Conservation (phyloP, 768 basidiomycete species). For the Leccinellum rugosiceps region DNA sequence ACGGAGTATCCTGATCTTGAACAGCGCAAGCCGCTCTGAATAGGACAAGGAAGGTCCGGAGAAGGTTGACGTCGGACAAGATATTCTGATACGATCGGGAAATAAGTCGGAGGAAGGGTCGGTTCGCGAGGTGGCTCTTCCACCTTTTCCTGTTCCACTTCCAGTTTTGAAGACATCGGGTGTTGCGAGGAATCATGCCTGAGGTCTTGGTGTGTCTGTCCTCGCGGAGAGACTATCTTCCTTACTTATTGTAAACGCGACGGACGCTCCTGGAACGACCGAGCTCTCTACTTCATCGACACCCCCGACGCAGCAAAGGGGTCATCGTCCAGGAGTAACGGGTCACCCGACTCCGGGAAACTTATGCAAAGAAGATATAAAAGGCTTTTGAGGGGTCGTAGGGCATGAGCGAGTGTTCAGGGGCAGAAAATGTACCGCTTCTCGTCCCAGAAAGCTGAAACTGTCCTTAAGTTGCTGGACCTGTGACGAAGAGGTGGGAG, state of each 20-base stretch:
- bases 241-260: neutral
- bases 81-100: slow-evolving; percentile 53
- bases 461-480: slow-evolving; percentile 18
- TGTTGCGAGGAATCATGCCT: neutral
- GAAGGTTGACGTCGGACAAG: slow-evolving; percentile 49
- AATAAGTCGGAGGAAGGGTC: slow-evolving; percentile 31
- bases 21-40: slow-evolving; percentile 64
- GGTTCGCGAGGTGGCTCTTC: slow-evolving; percentile 20
- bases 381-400: slow-evolving; percentile 30
- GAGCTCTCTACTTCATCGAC: slow-evolving; percentile 38
- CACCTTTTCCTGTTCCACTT: slow-evolving; percentile 8
- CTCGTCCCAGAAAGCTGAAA: slow-evolving; percentile 6
- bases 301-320: slow-evolving; percentile 55
- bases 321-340: slow-evolving; percentile 30
- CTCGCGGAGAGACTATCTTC: slow-evolving; percentile 4
- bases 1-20: slow-evolving; percentile 46
- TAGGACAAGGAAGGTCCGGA: slow-evolving; percentile 60
- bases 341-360: slow-evolving; percentile 12
- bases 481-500: slow-evolving; percentile 11
- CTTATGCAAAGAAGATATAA: slow-evolving; percentile 8
- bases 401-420: slow-evolving; percentile 27
- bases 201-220: neutral
- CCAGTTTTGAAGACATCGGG: slow-evolving; percentile 13
- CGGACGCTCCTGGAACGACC: slow-evolving; percentile 1
- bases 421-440: slow-evolving; percentile 1